Conservation (phyloP, 345 rosid species). For the Kernera saxatilis region DNA sequence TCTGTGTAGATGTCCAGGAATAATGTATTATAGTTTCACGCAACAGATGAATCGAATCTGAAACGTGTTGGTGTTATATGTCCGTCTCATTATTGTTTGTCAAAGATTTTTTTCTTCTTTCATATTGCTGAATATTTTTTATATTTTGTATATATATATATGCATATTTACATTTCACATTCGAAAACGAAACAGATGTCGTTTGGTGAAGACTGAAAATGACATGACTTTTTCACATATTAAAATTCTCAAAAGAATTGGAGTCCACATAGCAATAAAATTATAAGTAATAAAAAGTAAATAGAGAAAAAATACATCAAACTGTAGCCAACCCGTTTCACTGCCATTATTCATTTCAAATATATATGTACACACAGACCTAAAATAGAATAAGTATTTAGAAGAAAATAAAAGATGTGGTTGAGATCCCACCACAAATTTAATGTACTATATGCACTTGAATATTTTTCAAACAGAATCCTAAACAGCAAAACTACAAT, state of each 20-base stretch:
- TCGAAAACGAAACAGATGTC: constrained; percentile 12
- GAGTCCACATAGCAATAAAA: constrained; percentile 24
- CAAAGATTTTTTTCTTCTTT: not conserved
- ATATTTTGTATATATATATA: not conserved
- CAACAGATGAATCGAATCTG: no score
- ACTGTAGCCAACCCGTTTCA: constrained; percentile 20
- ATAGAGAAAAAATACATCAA: not conserved
- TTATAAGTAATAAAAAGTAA: not conserved
- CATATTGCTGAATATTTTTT: not conserved
- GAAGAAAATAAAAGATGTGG: not conserved
- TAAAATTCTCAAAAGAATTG: constrained; percentile 15
- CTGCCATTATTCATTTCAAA: not conserved
- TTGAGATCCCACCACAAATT: not conserved
- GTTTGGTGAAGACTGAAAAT: constrained; percentile 13
- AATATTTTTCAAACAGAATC: not conserved
- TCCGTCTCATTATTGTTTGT: constrained; percentile 6
- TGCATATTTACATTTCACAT: not conserved
- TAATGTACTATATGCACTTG: not conserved
- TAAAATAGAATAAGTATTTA: not conserved
- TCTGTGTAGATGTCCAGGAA: no score
- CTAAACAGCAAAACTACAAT: not conserved
- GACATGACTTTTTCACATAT: constrained; percentile 20
- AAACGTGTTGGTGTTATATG: no score
- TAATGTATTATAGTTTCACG: no score
- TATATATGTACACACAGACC: not conserved